Conservation (phyloP, 495 filamentous ascomycete genomes). For the Penicillium canariense region DNA sequence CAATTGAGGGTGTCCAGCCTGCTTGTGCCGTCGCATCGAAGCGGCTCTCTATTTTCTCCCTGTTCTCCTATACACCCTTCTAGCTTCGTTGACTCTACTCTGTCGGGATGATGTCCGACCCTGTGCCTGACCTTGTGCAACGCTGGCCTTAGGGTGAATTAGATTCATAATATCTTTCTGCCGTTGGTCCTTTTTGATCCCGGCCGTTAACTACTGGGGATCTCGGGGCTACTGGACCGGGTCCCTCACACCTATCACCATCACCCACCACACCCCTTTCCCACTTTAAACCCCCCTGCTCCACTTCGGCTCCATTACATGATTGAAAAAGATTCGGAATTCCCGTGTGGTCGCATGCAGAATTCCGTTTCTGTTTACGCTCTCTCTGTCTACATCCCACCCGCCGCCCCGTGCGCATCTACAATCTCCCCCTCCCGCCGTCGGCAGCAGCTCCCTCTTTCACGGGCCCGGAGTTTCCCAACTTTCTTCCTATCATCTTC, state of each 20-base stretch:
- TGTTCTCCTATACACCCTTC: not conserved
- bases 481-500: not conserved
- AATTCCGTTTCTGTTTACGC: conserved; percentile 9
- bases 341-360: conserved; percentile 21
- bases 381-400: conserved; percentile 1
- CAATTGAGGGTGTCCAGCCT: not conserved
- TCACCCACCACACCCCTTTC: not conserved
- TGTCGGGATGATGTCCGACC: conserved; percentile 13
- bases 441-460: conserved; percentile 2
- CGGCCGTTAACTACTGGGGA: conserved; percentile 14
- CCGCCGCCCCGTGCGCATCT: conserved; percentile 9
- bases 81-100: conserved; percentile 5
- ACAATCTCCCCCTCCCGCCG: not conserved
- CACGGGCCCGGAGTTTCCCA: not conserved
- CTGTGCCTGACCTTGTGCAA: conserved; percentile 15
- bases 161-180: conserved; percentile 2
- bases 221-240: conserved; percentile 16
- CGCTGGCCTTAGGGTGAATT: conserved; percentile 1
- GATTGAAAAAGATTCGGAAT: conserved; percentile 21
- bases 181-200: conserved; percentile 1
- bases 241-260: not conserved
- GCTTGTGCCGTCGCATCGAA: not conserved
- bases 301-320: conserved; percentile 29
- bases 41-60: not conserved
- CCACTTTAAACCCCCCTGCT: conserved; percentile 20